Evolutionary conservation across 352 stramenopile genomes (phyloP).

Genomic region (Globisporangium perplexum): DNA sequence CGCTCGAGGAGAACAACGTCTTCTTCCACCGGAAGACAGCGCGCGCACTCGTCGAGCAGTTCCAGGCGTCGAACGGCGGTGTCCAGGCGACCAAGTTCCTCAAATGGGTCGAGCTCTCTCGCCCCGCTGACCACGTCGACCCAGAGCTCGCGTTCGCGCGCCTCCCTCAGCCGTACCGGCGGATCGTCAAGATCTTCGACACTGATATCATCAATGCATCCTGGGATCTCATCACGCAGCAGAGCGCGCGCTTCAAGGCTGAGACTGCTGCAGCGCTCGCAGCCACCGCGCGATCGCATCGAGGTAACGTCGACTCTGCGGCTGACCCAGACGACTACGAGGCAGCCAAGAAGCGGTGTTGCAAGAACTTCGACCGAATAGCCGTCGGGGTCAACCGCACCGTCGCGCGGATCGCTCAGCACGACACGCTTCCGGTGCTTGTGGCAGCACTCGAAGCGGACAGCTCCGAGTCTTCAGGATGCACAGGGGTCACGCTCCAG

Average conservation of each 20-base stretch:
- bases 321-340: constrained; percentile 34
- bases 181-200: constrained; percentile 61
- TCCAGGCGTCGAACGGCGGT: constrained; percentile 34
- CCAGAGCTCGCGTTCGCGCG: constrained; percentile 50
- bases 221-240: constrained; percentile 37
- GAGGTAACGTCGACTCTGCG: constrained; percentile 4
- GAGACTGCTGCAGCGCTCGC: constrained; percentile 15
- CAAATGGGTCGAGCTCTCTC: constrained; percentile 46
- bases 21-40: constrained; percentile 20
- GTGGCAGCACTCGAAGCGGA: constrained; percentile 1
- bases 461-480: background rate
- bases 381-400: background rate
- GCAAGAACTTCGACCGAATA: constrained; percentile 14
- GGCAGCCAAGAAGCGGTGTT: constrained; percentile 33
- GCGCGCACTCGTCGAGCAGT: constrained; percentile 28
- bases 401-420: constrained; percentile 1
- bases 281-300: constrained; percentile 15
- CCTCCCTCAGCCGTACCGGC: constrained; percentile 66
- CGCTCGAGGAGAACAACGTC: constrained; percentile 44
- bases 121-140: constrained; percentile 49
- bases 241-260: constrained; percentile 35
- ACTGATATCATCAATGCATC: constrained; percentile 49
- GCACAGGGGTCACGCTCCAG: background rate
- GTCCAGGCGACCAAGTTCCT: constrained; percentile 38
- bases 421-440: constrained; percentile 5